Evolutionary conservation across 805 yeast genomes (phyloP), one percentile per base, ranked within the genome.

Genomic region (Ascoidea asiatica): DNA sequence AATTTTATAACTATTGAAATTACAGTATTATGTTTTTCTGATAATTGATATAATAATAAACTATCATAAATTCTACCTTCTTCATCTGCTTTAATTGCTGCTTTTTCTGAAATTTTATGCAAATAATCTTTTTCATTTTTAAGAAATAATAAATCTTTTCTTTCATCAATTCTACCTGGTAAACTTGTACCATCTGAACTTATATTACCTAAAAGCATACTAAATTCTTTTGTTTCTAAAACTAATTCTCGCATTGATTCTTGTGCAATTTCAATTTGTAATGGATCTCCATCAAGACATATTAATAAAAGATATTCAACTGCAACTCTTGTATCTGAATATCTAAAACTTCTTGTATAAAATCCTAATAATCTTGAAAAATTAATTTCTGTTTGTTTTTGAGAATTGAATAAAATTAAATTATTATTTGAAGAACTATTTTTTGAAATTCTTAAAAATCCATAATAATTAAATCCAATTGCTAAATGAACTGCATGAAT

Each of bases 21-120:
- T 13, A 87, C 97, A 23, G 82, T 79, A 56, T 83, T 82, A 59
- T 82, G 82, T 52, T 89, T 95, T 61, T 85, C 94, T 41, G 95
- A 77, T 51, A 90, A 72, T 62, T 89, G 95, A 58, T 85, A 90
- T 44, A 92, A 70, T 46, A 85, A 67, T 48, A 92, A 72, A 18
- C 96, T 85, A 56, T 92, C 97, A 49, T 81, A 77, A 13, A 77
- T 70, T 56, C 95, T 73, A 5, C 97, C 97, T 55, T 89, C 97
- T 52, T 86, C 92, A 54, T 85, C 92, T 15, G 96, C 95, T 52
- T 77, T 77, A 39, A 70, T 70, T 3, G 97, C 97, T 22, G 95
- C 88, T 48, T 77, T 78, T 57, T 83, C 94, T 3, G 92, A 80
- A 38, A 90, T 87, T 47, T 74, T 73, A 49, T 69, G 71, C 51